Conservation (phyloP, 805 yeast genomes). For the Saturnispora ahearnii region DNA sequence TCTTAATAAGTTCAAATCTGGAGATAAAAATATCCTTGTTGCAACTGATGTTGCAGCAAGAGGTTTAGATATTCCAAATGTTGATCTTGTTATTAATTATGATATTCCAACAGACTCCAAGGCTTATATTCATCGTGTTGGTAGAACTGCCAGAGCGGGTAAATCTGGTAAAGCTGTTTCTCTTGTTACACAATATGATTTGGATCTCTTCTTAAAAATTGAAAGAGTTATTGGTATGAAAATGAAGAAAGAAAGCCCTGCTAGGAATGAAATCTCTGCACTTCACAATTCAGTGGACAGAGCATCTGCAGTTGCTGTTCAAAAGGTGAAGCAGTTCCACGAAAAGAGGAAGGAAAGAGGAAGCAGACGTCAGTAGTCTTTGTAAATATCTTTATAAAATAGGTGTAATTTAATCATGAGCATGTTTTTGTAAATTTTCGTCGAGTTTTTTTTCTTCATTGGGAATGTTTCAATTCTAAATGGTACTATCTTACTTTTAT, state of each 20-base stretch:
- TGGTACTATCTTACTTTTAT: background rate
- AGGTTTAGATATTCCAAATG: conserved; percentile 94
- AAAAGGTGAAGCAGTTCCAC: conserved; percentile 62
- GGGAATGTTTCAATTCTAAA: background rate
- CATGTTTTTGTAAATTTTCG: background rate
- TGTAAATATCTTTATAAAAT: background rate
- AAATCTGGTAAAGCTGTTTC: conserved; percentile 82
- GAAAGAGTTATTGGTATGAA: conserved; percentile 81
- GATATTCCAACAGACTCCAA: conserved; percentile 96
- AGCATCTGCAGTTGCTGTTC: conserved; percentile 85
- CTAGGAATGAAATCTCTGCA: conserved; percentile 66
- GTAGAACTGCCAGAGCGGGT: conserved; percentile 97
- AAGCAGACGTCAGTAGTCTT: background rate
- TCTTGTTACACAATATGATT: conserved; percentile 87
- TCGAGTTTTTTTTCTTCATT: background rate
- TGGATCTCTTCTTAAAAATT: conserved; percentile 79
- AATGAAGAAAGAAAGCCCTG: conserved; percentile 73
- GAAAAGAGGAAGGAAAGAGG: conserved; percentile 14
- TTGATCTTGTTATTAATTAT: conserved; percentile 80
- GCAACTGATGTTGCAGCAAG: conserved; percentile 93
- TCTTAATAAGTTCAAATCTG: conserved; percentile 67
- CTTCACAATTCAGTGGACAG: conserved; percentile 83
- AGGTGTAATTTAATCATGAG: background rate
- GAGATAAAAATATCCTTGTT: conserved; percentile 56
- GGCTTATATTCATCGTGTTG: conserved; percentile 93